These are phyloP conservation scores for Coleophoma crateriformis DNA, from an alignment of 2,329 filamentous ascomycete species.

Conservation along the genomic window DNA sequence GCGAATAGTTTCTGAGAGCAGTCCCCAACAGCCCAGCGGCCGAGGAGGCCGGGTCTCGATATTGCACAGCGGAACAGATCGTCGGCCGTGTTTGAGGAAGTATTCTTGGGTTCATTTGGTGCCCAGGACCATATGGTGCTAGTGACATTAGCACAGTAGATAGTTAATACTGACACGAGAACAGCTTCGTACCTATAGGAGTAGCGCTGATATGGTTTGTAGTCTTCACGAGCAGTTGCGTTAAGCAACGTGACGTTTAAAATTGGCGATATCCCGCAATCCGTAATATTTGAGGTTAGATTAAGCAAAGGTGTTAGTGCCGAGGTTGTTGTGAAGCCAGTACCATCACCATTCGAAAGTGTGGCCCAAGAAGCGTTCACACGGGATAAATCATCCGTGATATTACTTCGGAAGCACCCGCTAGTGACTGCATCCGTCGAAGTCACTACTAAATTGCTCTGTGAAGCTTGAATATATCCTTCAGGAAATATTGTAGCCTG, in stretches of 20 bases:
- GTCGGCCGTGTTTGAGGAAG: conserved; percentile 24
- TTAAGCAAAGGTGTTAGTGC: conserved; percentile 24
- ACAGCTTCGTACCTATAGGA: conserved; percentile 28
- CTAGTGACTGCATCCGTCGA: conserved; percentile 34
- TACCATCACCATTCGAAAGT: conserved; percentile 22
- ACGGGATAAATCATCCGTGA: conserved; percentile 32
- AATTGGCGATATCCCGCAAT: conserved; percentile 55
- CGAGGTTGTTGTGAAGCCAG: conserved; percentile 20
- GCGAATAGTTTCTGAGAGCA: conserved; percentile 45
- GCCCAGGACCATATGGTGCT: conserved; percentile 55
- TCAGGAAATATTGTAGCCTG: conserved; percentile 42
- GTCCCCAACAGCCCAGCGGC: conserved; percentile 53
- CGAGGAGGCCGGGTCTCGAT: conserved; percentile 36
- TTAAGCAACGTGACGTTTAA: conserved; percentile 50
- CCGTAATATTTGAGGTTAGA: conserved; percentile 33
- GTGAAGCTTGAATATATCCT: conserved; percentile 34
- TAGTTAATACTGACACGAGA: too few species aligned
- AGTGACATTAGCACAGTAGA: too few species aligned
- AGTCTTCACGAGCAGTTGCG: conserved; percentile 40
- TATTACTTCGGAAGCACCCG: conserved; percentile 48
- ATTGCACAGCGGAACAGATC: conserved; percentile 48
- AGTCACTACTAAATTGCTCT: conserved; percentile 25
- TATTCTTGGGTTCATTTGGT: conserved; percentile 45
- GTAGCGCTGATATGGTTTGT: conserved; percentile 42
- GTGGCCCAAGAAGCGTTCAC: conserved; percentile 49